Evolutionary conservation across 805 yeast species (phyloP).

Genomic region (Wickerhamia fluorescens): DNA sequence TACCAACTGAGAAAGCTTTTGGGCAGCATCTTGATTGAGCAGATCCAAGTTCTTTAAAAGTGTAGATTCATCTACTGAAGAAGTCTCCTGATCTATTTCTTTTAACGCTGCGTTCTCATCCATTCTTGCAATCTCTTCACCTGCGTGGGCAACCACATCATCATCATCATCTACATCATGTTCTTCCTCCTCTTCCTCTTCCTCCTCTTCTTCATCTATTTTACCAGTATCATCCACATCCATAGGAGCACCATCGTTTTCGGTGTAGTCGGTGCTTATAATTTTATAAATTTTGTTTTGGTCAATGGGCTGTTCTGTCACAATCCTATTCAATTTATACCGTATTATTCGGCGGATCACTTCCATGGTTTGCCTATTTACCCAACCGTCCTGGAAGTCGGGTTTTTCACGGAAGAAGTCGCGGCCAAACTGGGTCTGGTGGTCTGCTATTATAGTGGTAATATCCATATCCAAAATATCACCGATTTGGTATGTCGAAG

Average conservation of each 20-base stretch:
- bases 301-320: constrained; percentile 43
- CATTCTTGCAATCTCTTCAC: constrained; percentile 15
- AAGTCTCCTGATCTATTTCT: constrained; percentile 10
- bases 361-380: constrained; percentile 50
- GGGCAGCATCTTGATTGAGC: constrained; percentile 30
- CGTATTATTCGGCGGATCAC: constrained; percentile 64
- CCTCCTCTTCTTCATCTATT: constrained; percentile 10
- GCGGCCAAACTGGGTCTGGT: constrained; percentile 22
- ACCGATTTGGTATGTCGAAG: constrained; percentile 72
- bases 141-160: constrained; percentile 12
- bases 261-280: constrained; percentile 27
- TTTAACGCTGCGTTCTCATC: constrained; percentile 17
- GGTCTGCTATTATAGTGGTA: constrained; percentile 29
- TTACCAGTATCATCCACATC: constrained; percentile 11
- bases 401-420: constrained; percentile 24
- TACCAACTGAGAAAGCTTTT: constrained; percentile 20
- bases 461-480: constrained; percentile 68
- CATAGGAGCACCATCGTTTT: constrained; percentile 13
- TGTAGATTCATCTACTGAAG: constrained; percentile 6
- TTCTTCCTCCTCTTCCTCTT: constrained; percentile 12
- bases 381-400: constrained; percentile 78
- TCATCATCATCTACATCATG: constrained; percentile 12
- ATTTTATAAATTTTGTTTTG: constrained; percentile 37
- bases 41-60: constrained; percentile 29
- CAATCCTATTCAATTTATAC: constrained; percentile 60